phyloP scores from a whole-genome alignment of 192 early-diverging fungal species.

The Phycomyces nitens region DNA sequence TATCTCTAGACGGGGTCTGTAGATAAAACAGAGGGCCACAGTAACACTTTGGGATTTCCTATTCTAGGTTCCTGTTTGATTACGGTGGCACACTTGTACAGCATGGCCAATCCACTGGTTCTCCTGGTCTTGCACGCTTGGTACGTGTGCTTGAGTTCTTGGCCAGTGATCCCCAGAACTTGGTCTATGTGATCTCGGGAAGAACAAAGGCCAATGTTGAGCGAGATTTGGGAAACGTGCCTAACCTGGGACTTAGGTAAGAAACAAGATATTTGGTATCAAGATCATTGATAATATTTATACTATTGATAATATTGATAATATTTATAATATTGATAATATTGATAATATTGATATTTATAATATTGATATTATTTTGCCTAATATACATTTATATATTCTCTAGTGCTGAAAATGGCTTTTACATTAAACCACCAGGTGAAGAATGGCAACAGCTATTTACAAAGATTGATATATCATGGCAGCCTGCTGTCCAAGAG shows the following conservation, averaged over 20 bases:
- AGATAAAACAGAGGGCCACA: not conserved
- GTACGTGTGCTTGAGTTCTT: conserved; percentile 52
- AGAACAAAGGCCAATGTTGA: conserved; percentile 64
- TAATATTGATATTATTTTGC: too few species aligned
- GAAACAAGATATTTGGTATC: not conserved
- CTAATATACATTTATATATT: too few species aligned
- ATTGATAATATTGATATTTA: not conserved
- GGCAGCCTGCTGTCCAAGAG: conserved; percentile 67
- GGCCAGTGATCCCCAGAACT: conserved; percentile 59
- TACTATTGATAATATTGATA: not conserved
- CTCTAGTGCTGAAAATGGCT: conserved; percentile 73
- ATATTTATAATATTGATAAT: not conserved
- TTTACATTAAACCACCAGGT: conserved; percentile 59
- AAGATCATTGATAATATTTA: not conserved
- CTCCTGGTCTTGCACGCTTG: conserved; percentile 45
- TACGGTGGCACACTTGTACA: conserved; percentile 68
- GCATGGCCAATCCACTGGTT: conserved; percentile 12
- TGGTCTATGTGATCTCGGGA: conserved; percentile 74
- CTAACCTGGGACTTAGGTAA: conserved; percentile 57
- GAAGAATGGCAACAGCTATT: conserved; percentile 62
- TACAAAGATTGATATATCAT: conserved; percentile 53
- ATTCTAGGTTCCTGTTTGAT: conserved; percentile 47
- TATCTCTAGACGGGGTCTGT: too few species aligned
- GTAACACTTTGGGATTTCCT: not conserved
- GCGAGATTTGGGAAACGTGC: conserved; percentile 58